A percentile compares a stretch with the other conserved stretches of the same genome.
These are phyloP conservation scores for Lentinula edodes DNA, from an alignment of 768 basidiomycete species.

Conservation along the genomic window DNA sequence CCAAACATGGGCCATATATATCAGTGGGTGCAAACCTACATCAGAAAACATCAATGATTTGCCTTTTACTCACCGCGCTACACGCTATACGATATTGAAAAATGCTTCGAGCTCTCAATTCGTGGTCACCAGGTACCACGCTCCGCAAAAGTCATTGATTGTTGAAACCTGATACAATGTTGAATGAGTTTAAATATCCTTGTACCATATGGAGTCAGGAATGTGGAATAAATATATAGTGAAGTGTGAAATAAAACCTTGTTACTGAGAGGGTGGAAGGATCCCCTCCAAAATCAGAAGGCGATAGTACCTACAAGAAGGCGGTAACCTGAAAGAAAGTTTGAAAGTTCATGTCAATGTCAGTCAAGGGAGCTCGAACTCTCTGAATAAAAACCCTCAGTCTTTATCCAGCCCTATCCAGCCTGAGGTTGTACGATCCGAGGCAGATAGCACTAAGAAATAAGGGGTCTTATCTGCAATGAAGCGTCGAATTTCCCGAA, in stretches of 20 bases:
- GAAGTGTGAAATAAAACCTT: background rate
- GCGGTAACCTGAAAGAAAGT: background rate
- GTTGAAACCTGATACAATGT: too few relatives aligned
- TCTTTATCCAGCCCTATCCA: too few relatives aligned
- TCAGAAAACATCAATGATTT: background rate
- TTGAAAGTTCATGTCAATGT: background rate
- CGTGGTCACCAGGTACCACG: background rate
- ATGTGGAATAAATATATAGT: background rate
- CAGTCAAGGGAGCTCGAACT: background rate
- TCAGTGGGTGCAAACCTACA: background rate
- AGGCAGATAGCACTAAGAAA: too few relatives aligned
- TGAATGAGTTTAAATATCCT: background rate
- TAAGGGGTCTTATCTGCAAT: too few relatives aligned
- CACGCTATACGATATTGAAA: background rate
- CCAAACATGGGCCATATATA: background rate
- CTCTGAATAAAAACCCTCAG: background rate
- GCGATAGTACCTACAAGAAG: too few relatives aligned
- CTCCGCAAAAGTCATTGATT: background rate
- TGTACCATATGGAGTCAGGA: background rate
- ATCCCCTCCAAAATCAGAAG: background rate
- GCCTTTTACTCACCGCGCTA: background rate
- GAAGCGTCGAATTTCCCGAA: too few relatives aligned
- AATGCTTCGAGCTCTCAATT: background rate
- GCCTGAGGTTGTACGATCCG: too few relatives aligned
- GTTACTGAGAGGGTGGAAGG: background rate